A percentile compares a stretch with the other conserved stretches of the same genome.
Conservation (phyloP, 2,329 filamentous ascomycete species). For the Grosmannia huntii region DNA sequence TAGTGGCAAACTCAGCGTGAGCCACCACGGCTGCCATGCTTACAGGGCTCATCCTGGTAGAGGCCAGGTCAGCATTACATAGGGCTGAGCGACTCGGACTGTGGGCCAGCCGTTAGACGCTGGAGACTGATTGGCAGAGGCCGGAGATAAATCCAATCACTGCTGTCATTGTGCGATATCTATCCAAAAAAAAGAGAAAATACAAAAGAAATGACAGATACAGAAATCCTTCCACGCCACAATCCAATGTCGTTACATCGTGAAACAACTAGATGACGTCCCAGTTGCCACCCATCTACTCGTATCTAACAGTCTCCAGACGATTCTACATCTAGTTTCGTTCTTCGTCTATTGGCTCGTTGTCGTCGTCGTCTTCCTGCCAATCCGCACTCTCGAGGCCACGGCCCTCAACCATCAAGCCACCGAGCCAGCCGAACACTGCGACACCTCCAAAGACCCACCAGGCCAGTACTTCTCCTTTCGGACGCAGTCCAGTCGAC, state of each 20-base stretch:
- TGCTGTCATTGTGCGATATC: not conserved
- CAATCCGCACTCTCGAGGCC: slow-evolving; percentile 48
- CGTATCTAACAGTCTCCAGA: not conserved
- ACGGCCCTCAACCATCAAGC: slow-evolving; percentile 60
- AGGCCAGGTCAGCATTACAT: not conserved
- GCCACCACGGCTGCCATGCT: not conserved
- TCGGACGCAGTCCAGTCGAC: slow-evolving; percentile 57
- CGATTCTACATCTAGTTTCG: not conserved
- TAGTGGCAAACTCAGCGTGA: not conserved
- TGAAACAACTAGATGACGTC: not conserved
- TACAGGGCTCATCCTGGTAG: not conserved
- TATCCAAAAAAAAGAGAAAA: not conserved
- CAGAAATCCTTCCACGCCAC: not conserved
- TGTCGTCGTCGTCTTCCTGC: slow-evolving; percentile 24
- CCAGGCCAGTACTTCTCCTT: slow-evolving; percentile 78
- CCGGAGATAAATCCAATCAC: no score
- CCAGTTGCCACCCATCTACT: not conserved
- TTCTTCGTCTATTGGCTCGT: slow-evolving; percentile 10
- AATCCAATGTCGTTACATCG: not conserved
- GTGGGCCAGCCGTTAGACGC: not conserved
- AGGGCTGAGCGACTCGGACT: not conserved
- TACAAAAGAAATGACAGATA: not conserved
- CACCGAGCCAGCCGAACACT: slow-evolving; percentile 66
- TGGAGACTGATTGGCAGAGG: not conserved
- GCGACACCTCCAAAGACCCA: slow-evolving; percentile 76